Evolutionary conservation across 345 rosid genomes (phyloP), one percentile per base, ranked within the genome.

Genomic region (Eucalyptus curtisii): DNA sequence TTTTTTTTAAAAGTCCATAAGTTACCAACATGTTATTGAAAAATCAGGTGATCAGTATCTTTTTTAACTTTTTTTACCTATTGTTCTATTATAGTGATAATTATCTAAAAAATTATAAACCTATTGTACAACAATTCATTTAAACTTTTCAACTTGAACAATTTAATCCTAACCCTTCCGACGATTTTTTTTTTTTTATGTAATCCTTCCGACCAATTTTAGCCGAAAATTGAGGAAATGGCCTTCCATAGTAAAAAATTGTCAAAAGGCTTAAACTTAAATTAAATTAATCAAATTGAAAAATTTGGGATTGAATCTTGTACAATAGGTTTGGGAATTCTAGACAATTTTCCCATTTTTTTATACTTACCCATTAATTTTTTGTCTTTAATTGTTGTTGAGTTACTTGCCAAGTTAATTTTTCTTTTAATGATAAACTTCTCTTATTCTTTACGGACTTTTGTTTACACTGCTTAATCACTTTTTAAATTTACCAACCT

Each of bases 151-250:
- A 7, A 52, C 24, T 19, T 52, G 10, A 52, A 24, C 57, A 52
- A 52, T 52, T 52, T 52, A 52, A 4, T 52, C 57, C 4, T 19
- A n/a, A 16, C 10, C 10, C 5, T 64, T n/a, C n/a, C 4, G 20
- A 64, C 20, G 1, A 64, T n/a, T 64, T 24, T 45, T 44, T 52
- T 17, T 50, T 17, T 14, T 16, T n/a, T 61, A n/a, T n/a, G 10
- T 64, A 4, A 0, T n/a, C 10, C 9, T 64, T 64, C 19, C 17
- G 0, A 31, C 71, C 5, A 64, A 64, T n/a, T 30, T 64, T 64
- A 4, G 10, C 37, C 0, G 2, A n/a, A n/a, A 13, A 64, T 64
- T 5, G 3, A 15, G 16, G 3, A 30, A 5, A 22, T 0, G 10
- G 37, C 71, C 71, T 14, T n/a, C 37, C 14, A 7, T 64, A 13